Evolutionary conservation across 1,284 basidiomycete species (phyloP).

Genomic region (Marasmius sp.): DNA sequence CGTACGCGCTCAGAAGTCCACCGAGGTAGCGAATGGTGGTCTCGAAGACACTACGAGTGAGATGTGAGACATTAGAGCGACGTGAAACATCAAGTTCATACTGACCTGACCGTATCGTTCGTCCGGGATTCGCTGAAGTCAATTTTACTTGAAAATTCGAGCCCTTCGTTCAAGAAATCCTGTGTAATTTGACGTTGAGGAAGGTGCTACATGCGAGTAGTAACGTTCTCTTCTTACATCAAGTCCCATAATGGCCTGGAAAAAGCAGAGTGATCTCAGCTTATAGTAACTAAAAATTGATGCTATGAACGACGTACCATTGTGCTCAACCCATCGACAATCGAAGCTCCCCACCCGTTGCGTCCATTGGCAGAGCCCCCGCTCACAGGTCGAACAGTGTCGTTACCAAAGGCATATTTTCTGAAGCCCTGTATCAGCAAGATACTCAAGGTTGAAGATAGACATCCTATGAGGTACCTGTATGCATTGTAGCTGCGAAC

Average conservation of each 20-base stretch:
- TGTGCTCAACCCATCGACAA: constrained; percentile 64
- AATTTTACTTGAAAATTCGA: constrained; percentile 7
- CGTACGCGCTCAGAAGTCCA: constrained; percentile 77
- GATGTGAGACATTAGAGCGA: neutral
- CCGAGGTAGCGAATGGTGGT: constrained; percentile 83
- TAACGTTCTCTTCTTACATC: constrained; percentile 31
- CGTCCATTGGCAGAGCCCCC: constrained; percentile 50
- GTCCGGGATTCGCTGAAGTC: constrained; percentile 11
- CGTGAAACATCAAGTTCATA: neutral
- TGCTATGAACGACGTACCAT: constrained; percentile 43
- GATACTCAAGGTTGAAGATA: too few relatives aligned
- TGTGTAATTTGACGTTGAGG: neutral
- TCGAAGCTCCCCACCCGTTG: constrained; percentile 74
- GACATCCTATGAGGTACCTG: neutral
- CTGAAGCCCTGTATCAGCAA: constrained; percentile 28
- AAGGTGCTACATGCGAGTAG: too few relatives aligned
- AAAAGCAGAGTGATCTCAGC: constrained; percentile 1
- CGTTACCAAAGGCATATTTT: constrained; percentile 61
- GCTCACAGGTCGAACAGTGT: constrained; percentile 56
- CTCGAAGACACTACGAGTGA: constrained; percentile 69
- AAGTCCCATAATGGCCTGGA: constrained; percentile 54
- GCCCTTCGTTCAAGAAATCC: constrained; percentile 13
- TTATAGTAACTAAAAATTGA: neutral
- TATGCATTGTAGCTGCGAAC: constrained; percentile 11
- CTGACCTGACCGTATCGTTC: constrained; percentile 7